A percentile compares a stretch with the other conserved stretches of the same genome.
Conservation (phyloP, 2,329 filamentous ascomycete species). For the Teratosphaeria gauchensis region DNA sequence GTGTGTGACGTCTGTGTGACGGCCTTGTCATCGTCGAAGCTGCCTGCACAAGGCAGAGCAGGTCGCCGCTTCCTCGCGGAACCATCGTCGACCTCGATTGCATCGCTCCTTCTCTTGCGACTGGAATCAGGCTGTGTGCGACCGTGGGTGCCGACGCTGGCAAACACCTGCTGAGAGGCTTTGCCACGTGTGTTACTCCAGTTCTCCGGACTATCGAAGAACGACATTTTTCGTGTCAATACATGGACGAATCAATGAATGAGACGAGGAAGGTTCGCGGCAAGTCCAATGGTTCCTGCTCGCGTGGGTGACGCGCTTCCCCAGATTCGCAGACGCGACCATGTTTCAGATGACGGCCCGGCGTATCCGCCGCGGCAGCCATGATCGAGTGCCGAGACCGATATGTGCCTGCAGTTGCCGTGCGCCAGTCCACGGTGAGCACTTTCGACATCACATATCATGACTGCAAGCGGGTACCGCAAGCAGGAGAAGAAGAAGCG, state of each 20-base stretch:
- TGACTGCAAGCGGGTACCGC: neutral
- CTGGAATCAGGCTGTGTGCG: neutral
- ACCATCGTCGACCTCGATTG: neutral
- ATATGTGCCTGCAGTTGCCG: neutral
- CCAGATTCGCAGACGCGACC: neutral
- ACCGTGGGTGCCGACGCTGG: neutral
- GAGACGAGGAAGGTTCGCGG: neutral
- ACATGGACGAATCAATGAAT: neutral
- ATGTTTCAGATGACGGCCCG: neutral
- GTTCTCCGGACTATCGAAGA: neutral
- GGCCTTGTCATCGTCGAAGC: neutral
- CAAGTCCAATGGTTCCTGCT: neutral
- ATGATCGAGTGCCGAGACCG: neutral
- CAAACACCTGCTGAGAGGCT: neutral
- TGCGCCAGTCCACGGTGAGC: neutral
- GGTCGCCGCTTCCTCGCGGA: neutral
- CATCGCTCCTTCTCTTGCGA: neutral
- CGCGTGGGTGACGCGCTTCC: neutral
- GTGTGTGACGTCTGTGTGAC: neutral
- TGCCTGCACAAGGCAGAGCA: neutral
- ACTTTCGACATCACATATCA: neutral
- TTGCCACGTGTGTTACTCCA: neutral
- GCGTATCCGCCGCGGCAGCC: neutral
- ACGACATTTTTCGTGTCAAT: neutral
- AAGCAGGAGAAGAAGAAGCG: neutral